Conservation (phyloP, 805 yeast species). For the Candida arabinofermentans region DNA sequence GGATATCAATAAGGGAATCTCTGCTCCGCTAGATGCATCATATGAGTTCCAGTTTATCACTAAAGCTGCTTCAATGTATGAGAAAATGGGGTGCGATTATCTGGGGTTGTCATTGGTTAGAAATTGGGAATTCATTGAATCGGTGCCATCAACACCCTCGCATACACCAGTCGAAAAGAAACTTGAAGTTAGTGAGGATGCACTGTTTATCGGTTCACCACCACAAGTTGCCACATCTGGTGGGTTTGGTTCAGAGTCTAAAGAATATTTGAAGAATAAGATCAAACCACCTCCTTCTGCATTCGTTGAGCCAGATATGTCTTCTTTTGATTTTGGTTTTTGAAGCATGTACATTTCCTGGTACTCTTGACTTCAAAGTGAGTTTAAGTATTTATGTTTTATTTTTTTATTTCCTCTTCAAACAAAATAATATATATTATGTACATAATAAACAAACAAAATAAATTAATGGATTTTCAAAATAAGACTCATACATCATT, state of each 20-base stretch:
- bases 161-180: background rate
- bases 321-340: constrained; percentile 55
- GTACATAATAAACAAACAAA: too few relatives aligned
- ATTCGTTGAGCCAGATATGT: constrained; percentile 74
- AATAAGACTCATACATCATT: too few relatives aligned
- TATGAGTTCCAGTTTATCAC: constrained; percentile 60
- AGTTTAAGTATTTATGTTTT: too few relatives aligned
- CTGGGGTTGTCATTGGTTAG: constrained; percentile 58
- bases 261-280: constrained; percentile 15
- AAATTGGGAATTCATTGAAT: constrained; percentile 58
- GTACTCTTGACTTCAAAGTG: constrained; percentile 6
- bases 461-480: too few relatives aligned
- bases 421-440: too few relatives aligned
- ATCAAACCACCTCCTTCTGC: constrained; percentile 47
- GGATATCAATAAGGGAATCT: constrained; percentile 46
- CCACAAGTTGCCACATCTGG: background rate
- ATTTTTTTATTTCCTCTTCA: too few relatives aligned
- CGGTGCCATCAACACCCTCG: background rate
- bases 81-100: constrained; percentile 89
- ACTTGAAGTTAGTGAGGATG: too few relatives aligned
- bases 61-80: constrained; percentile 62
- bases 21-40: constrained; percentile 37
- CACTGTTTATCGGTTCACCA: background rate
- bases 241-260: background rate
- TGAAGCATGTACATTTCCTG: constrained; percentile 13